Percentiles rank a stretch among this genome's conserved stretches.
Evolutionary conservation across 2,329 filamentous ascomycete species (phyloP).

Genomic region (Lecanicillium sp.): DNA sequence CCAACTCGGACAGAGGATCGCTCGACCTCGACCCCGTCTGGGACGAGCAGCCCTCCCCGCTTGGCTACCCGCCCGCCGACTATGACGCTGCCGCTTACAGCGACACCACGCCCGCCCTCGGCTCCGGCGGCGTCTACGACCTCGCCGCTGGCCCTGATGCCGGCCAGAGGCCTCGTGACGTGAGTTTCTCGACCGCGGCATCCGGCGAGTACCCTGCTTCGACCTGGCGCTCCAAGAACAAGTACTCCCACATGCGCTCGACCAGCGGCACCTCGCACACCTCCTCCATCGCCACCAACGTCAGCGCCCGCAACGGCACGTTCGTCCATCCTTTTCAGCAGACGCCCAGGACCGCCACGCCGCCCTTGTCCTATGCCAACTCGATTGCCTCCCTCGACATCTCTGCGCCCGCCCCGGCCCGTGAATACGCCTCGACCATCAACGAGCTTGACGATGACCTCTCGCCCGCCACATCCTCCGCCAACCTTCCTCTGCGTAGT

Average conservation of each 20-base stretch:
- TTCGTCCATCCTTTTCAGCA: slow-evolving; percentile 63
- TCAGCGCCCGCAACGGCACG: slow-evolving; percentile 39
- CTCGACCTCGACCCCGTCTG: slow-evolving; percentile 55
- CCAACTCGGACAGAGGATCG: slow-evolving; percentile 55
- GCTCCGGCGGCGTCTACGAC: slow-evolving; percentile 16
- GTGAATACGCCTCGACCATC: slow-evolving; percentile 52
- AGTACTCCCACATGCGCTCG: slow-evolving; percentile 51
- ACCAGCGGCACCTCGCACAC: slow-evolving; percentile 53
- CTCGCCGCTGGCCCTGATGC: slow-evolving; percentile 14
- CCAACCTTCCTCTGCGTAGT: slow-evolving; percentile 13
- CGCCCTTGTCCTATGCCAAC: slow-evolving; percentile 53
- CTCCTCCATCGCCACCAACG: slow-evolving; percentile 50
- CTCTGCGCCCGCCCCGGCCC: slow-evolving; percentile 25
- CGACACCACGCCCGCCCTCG: background rate
- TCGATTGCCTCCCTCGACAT: slow-evolving; percentile 48
- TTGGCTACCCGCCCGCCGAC: slow-evolving; percentile 20
- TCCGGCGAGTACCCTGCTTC: slow-evolving; percentile 28
- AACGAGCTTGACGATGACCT: slow-evolving; percentile 46
- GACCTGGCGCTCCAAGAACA: slow-evolving; percentile 27
- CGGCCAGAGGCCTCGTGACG: slow-evolving; percentile 31
- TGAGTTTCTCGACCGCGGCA: slow-evolving; percentile 39
- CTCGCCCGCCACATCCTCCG: slow-evolving; percentile 17
- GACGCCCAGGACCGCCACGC: slow-evolving; percentile 54
- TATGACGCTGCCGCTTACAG: slow-evolving; percentile 22
- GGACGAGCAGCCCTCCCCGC: slow-evolving; percentile 43